Percentiles rank a stretch among this genome's conserved stretches.
Conservation (phyloP, 371 early-diverging fungal species). For the Mucor racemosus region DNA sequence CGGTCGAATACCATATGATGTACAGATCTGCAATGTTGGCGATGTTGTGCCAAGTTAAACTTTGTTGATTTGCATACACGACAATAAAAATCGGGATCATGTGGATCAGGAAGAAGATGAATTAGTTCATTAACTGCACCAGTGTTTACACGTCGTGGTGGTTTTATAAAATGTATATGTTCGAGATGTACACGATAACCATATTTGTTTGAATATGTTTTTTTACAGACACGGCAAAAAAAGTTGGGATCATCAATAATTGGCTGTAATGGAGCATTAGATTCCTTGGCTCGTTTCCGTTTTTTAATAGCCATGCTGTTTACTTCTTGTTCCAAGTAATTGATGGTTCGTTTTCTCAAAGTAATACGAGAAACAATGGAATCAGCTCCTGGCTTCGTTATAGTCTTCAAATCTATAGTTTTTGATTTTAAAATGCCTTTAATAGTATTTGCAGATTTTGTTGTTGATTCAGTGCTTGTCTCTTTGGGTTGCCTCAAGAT, state of each 20-base stretch:
- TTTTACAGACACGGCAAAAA: not conserved
- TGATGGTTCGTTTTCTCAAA: not conserved
- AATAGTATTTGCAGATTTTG: too few relatives aligned
- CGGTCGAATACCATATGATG: conserved; percentile 1
- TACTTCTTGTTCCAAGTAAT: not conserved
- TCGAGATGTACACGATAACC: not conserved
- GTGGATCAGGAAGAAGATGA: not conserved
- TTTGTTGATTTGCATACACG: not conserved
- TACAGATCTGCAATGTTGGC: not conserved
- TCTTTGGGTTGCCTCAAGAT: too few relatives aligned
- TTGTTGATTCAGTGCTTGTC: too few relatives aligned
- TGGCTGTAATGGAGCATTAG: not conserved
- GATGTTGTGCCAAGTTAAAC: not conserved
- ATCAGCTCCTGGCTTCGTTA: not conserved
- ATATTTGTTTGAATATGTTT: not conserved
- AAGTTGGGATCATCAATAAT: not conserved
- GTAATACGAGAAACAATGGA: too few relatives aligned
- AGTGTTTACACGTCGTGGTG: not conserved
- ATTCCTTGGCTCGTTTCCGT: not conserved
- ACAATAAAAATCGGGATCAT: conserved; percentile 4
- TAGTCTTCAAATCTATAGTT: not conserved
- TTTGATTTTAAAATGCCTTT: too few relatives aligned
- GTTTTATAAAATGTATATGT: not conserved
- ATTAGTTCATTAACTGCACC: not conserved
- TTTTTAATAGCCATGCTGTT: not conserved